Percentiles rank a stretch among this genome's conserved stretches.
phyloP scores from a whole-genome alignment of 2,329 filamentous ascomycete genomes.

The Diplodia corticola region DNA sequence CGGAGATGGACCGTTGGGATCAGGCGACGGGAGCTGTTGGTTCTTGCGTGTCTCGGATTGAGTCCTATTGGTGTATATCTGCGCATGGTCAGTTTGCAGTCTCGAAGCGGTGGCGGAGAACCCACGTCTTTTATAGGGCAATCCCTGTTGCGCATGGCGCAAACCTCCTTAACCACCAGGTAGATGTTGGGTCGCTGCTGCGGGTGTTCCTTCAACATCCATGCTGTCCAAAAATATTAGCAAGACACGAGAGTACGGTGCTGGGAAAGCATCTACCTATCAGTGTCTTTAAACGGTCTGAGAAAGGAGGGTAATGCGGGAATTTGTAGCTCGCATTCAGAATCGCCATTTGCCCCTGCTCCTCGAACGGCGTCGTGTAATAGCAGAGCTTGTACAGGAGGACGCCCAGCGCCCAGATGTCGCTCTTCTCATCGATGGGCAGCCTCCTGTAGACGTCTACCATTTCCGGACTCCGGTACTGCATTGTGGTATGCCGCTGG shows the following conservation, averaged over 20 bases:
- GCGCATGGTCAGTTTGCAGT: constrained; percentile 29
- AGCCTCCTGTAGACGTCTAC: constrained; percentile 96
- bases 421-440: constrained; percentile 96
- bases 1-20: constrained; percentile 52
- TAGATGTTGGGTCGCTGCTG: constrained; percentile 86
- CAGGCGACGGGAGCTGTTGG: constrained; percentile 60
- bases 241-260: neutral
- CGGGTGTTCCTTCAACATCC: constrained; percentile 86
- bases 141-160: constrained; percentile 82
- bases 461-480: constrained; percentile 98
- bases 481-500: constrained; percentile 93
- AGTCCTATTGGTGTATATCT: constrained; percentile 57
- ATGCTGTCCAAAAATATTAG: constrained; percentile 57
- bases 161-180: constrained; percentile 83
- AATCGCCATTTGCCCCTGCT: constrained; percentile 95
- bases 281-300: constrained; percentile 81
- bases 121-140: constrained; percentile 86
- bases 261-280: constrained; percentile 65
- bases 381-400: constrained; percentile 98
- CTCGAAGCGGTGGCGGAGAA: constrained; percentile 24
- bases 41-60: constrained; percentile 64
- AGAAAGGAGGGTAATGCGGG: constrained; percentile 84
- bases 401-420: constrained; percentile 96
- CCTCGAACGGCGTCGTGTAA: constrained; percentile 98
- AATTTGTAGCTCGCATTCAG: constrained; percentile 94